These are phyloP conservation scores for Fagopyrum tataricum DNA, from an alignment of 148 eudicot species.

Conservation along the genomic window DNA sequence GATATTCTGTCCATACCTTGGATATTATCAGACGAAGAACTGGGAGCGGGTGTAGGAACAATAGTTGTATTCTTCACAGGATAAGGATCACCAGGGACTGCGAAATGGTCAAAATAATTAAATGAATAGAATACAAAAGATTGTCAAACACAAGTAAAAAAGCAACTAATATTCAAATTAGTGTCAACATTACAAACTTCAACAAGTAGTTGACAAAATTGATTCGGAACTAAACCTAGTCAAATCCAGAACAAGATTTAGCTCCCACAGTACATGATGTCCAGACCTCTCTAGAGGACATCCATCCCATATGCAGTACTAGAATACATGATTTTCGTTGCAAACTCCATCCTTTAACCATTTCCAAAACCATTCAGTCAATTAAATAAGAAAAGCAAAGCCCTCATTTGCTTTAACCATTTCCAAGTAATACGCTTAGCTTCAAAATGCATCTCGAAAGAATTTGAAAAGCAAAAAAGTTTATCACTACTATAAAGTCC, in stretches of 20 bases:
- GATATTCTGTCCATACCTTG: conserved; percentile 34
- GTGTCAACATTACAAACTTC: neutral
- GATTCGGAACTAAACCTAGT: neutral
- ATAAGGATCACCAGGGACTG: conserved; percentile 92
- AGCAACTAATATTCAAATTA: neutral
- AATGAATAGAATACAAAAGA: conserved; percentile 5
- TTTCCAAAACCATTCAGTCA: no score
- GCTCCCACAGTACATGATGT: neutral
- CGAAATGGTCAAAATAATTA: neutral
- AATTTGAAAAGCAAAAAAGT: neutral
- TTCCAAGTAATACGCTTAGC: neutral
- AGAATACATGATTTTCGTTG: neutral
- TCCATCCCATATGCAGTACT: neutral
- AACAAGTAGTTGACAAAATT: neutral
- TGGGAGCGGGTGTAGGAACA: conserved; percentile 63
- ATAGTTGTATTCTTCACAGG: conserved; percentile 25
- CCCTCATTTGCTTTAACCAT: no score
- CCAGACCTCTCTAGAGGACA: neutral
- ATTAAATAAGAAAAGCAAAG: no score
- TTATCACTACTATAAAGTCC: neutral
- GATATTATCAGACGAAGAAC: conserved; percentile 28
- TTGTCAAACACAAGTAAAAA: neutral
- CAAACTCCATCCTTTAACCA: neutral
- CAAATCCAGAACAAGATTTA: neutral
- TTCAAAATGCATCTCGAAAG: neutral